Evolutionary conservation across 176 grass and related monocot species (phyloP).

Genomic region (Rhynchospora tenuis): DNA sequence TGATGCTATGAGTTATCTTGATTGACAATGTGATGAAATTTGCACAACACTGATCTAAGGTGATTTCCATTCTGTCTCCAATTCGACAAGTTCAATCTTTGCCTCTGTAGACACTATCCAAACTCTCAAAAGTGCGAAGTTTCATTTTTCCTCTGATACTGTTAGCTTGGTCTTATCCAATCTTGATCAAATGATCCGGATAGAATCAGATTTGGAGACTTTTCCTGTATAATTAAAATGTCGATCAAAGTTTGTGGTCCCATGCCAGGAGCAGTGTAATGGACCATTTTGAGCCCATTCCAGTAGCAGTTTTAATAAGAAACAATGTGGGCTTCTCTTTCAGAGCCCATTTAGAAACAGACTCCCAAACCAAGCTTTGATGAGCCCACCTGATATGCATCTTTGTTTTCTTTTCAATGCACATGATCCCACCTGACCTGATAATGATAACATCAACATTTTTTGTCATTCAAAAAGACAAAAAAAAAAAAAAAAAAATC

Average conservation of each 20-base stretch:
- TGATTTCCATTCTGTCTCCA: too few species aligned
- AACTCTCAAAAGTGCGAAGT: too few species aligned
- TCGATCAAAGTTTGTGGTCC: not conserved
- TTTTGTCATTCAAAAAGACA: too few species aligned
- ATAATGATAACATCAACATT: not conserved
- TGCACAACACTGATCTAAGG: too few species aligned
- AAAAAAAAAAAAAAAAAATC: too few species aligned
- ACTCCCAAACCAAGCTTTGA: not conserved
- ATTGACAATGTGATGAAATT: too few species aligned
- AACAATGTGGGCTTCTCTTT: not conserved
- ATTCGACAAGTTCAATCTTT: too few species aligned
- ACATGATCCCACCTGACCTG: not conserved
- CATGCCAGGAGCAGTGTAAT: not conserved
- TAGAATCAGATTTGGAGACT: not conserved
- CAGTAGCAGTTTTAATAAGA: not conserved
- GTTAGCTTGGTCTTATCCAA: not conserved
- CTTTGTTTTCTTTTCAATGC: not conserved
- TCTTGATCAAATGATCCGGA: not conserved
- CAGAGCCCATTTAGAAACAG: not conserved
- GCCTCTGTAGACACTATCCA: too few species aligned
- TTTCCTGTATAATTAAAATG: not conserved
- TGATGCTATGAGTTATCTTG: too few species aligned
- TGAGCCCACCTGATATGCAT: not conserved
- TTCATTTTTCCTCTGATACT: too few species aligned
- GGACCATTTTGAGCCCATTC: not conserved